Evolutionary conservation across 176 grass and related monocot genomes (phyloP), one percentile per base, ranked within the genome.

Genomic region (Zoysia pacifica): DNA sequence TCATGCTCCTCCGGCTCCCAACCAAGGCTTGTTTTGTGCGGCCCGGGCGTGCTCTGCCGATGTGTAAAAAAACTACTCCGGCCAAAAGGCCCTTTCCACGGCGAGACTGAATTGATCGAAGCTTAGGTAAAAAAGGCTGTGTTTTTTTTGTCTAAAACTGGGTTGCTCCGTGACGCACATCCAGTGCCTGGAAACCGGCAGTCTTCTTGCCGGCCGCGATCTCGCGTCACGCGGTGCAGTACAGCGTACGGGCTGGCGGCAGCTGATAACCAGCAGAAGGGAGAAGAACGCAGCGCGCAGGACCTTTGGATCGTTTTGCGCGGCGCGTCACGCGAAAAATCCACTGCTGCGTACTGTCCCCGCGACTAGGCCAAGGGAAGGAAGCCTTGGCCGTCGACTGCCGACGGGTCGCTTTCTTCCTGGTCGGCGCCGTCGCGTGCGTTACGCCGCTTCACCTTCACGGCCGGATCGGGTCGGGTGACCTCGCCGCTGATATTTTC

Each of bases 121-220:
- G 4, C 9, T 3, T 39, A 28, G 28, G 28, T 28, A 35, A 38
- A 56, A 53, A 14, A n/a, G 36, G 47, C 48, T 40, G 35, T 16
- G 72, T 44, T 3, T 5, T 3, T 51, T 81, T 77, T 44, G 67
- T 70, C 55, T 9, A 43, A 9, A 6, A 19, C 37, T 49, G 5
- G 9, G 37, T 77, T 56, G 79, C 66, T 11, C 60, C 15, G 43
- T 76, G 65, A 41, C 54, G 52, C 54, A 35, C 9, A 16, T 7
- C 49, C 77, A 18, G 35, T 20, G 47, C 74, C 46, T 79, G 86
- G 75, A 83, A 88, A 87, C 74, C 40, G 50, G 0, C 36, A 37
- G 4, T n/a, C 67, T 9, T 49, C 67, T 13, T 48, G 20, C 14
- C 52, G 14, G 0, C 44, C n/a, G 2, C 43, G 43, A 60, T 73